Base-by-base conservation (phyloP, 2,329 filamentous ascomycete genomes). In the Didymosphaeria variabile region DNA sequence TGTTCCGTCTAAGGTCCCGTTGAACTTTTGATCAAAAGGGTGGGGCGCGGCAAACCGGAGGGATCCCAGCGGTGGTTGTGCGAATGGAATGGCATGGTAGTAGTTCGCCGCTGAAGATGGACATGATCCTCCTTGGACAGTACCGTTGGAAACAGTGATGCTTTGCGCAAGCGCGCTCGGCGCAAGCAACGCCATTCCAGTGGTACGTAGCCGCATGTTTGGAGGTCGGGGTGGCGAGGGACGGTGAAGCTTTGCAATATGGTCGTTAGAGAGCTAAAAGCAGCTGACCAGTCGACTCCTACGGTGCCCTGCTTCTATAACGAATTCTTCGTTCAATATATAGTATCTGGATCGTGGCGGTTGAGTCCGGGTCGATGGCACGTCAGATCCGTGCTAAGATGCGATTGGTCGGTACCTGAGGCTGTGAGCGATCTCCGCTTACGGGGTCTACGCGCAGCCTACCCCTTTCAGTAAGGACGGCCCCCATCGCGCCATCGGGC, bases 71-170 rank as follows among this genome's bases (percentile, higher is more conserved):
- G 50, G 50, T 17, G 50, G 34, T n/a, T 53, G 50, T 9, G 50
- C 50, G 21, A 53, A 53, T 1, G 50, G 50, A 17, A 53, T 53
- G 21, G 50, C 36, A 29, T 42, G 50, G 34, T 53, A 53, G 13
- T 40, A 53, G 21, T 42, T 26, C 21, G 21, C 36, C 15, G 50
- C 12, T 53, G 50, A 53, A 40, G 34, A 53, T 21, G 50, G 34
- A 26, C 50, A 53, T 26, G 34, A 17, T 42, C 34, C 34, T 40
- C 50, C 50, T 29, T 40, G 34, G 17, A 53, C 29, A 13, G 50
- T 53, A 4, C 50, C 50, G 21, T 53, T 53, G 19, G 50, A 23
- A 2, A 53, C 21, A 26, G 19, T 40, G 36, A 53, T 21, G 21
- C 5, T 53, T 29, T 42, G 50, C 8, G 34, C 32, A 42, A 53